These are phyloP conservation scores for Ustilago curta DNA, from an alignment of 1,284 basidiomycete genomes.

Conservation along the genomic window DNA sequence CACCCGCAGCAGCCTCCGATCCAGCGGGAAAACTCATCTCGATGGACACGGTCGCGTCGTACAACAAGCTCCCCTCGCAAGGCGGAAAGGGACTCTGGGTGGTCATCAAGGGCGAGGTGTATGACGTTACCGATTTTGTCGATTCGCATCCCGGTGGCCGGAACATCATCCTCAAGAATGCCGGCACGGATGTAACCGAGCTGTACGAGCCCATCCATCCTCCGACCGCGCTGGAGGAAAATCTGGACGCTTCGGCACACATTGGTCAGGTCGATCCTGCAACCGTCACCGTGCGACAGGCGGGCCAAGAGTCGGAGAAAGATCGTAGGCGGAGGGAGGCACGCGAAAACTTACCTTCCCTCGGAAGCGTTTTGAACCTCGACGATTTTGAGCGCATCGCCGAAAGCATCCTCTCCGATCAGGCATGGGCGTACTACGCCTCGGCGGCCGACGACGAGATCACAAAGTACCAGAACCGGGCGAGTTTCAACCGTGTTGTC, in stretches of 20 bases:
- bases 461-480: slow-evolving; percentile 76
- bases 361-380: slow-evolving; percentile 83
- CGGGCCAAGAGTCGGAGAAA: slow-evolving; percentile 38
- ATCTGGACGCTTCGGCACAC: slow-evolving; percentile 55
- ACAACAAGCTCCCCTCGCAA: slow-evolving; percentile 52
- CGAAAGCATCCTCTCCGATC: slow-evolving; percentile 54
- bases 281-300: slow-evolving; percentile 52
- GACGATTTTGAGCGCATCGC: slow-evolving; percentile 83
- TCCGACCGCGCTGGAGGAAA: slow-evolving; percentile 63
- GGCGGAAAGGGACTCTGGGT: slow-evolving; percentile 61
- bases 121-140: slow-evolving; percentile 82
- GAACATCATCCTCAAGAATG: slow-evolving; percentile 81
- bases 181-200: slow-evolving; percentile 77
- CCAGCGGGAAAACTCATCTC: slow-evolving; percentile 51
- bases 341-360: slow-evolving; percentile 72
- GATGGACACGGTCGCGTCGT: slow-evolving; percentile 53
- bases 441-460: slow-evolving; percentile 73
- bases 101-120: slow-evolving; percentile 65
- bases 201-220: slow-evolving; percentile 67
- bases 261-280: slow-evolving; percentile 57
- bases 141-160: slow-evolving; percentile 82
- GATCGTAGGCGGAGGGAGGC: slow-evolving; percentile 40
- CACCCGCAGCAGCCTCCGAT: slow-evolving; percentile 31
- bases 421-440: slow-evolving; percentile 69
- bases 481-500: slow-evolving; percentile 90